Conservation (phyloP, 2,329 filamentous ascomycete species). For the Aureobasidium lini region DNA sequence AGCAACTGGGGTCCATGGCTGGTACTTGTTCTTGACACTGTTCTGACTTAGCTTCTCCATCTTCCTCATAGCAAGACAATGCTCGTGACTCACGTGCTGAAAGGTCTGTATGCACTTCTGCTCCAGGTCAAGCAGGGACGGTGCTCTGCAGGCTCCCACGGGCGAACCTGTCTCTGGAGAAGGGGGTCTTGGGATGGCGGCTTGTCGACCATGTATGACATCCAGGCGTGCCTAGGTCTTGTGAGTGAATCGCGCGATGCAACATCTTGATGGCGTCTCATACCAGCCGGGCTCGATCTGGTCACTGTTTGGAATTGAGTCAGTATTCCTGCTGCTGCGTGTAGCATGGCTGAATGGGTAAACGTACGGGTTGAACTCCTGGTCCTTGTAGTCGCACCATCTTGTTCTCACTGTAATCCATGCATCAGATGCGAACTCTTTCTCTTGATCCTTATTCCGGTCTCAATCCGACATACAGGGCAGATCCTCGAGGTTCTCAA, state of each 20-base stretch:
- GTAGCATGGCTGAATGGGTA: not conserved
- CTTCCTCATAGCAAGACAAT: not conserved
- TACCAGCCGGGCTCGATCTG: slow-evolving; percentile 90
- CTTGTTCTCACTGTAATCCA: slow-evolving; percentile 67
- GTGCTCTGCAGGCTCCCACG: slow-evolving; percentile 70
- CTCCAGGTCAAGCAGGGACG: slow-evolving; percentile 68
- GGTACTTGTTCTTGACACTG: slow-evolving; percentile 44
- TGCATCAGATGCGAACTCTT: slow-evolving; percentile 8
- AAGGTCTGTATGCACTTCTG: slow-evolving; percentile 80
- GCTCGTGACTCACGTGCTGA: slow-evolving; percentile 73
- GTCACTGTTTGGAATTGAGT: slow-evolving; percentile 40
- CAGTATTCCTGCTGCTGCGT: not conserved
- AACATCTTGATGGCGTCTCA: not conserved
- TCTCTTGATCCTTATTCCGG: not conserved
- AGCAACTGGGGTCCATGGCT: slow-evolving; percentile 40
- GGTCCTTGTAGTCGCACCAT: slow-evolving; percentile 94
- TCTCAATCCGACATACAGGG: slow-evolving; percentile 54
- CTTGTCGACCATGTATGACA: slow-evolving; percentile 86
- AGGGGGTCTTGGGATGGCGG: slow-evolving; percentile 71
- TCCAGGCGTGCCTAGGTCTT: slow-evolving; percentile 74
- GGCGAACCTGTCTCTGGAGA: slow-evolving; percentile 56
- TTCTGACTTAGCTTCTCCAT: not conserved
- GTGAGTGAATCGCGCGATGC: not conserved
- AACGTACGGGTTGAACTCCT: slow-evolving; percentile 70
- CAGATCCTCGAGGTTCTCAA: slow-evolving; percentile 89